Evolutionary conservation across 257 asterid species (phyloP).

Genomic region (Solanum lignicaule): DNA sequence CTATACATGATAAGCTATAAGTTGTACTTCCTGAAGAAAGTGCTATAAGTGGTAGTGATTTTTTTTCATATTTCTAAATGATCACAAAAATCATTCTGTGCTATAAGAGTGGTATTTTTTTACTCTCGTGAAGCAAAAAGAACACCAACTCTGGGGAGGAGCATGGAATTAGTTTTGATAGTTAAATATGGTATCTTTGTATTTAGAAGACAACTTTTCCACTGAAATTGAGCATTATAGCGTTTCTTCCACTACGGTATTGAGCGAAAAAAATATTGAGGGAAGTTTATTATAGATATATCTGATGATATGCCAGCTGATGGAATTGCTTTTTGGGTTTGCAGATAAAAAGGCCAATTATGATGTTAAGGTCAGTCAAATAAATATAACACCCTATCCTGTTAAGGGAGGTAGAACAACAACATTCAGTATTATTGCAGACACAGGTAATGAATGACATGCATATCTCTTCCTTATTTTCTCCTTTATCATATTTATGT

Average conservation of each 20-base stretch:
- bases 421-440: constrained; percentile 54
- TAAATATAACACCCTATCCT: constrained; percentile 70
- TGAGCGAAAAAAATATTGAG: not conserved
- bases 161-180: not conserved
- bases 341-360: constrained; percentile 50
- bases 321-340: not conserved
- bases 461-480: not conserved
- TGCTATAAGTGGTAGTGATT: not conserved
- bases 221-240: not conserved
- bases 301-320: not conserved
- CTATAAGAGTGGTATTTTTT: not conserved
- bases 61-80: not conserved
- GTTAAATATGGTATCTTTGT: not conserved
- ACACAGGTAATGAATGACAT: constrained; percentile 37
- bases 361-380: constrained; percentile 51
- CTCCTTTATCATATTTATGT: not conserved
- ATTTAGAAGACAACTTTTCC: not conserved
- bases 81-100: not conserved
- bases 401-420: constrained; percentile 41
- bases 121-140: not conserved
- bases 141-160: not conserved
- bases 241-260: not conserved
- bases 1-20: not conserved
- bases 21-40: not conserved
- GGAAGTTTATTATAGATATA: not conserved